Evolutionary conservation across 495 filamentous ascomycete genomes (phyloP), one percentile per base, ranked within the genome.

Genomic region (Parachaetomium inaequale): DNA sequence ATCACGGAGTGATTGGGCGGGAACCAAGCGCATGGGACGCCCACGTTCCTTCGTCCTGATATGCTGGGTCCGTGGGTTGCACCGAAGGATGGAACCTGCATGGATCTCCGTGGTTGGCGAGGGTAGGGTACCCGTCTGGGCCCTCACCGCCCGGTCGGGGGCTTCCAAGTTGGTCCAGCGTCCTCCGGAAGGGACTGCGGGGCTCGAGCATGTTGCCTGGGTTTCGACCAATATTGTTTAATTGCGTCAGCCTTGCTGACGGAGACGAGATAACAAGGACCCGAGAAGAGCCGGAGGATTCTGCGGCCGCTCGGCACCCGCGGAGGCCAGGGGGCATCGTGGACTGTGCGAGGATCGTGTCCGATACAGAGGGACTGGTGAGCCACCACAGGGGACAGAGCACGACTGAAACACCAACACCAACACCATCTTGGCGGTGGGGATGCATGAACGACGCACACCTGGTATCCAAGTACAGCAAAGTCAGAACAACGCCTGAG

Each of bases 81-180:
- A 54, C 51, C 17, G 17, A n/a, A 12, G 21, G 31, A 54, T 21
- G 17, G 51, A 50, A 36, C 51, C 51, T 52, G 49, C 49, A 38
- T 7, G n/a, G n/a, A 23, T 42, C 3, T 28, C n/a, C n/a, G 14
- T 17, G 52, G 19, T 26, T 21, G 51, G 49, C 17, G 21, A 25
- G 51, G 51, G 51, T 54, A 54, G 10, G n/a, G 51, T 54, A 54
- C 51, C 49, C 49, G 49, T 52, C 19, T 7, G n/a, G n/a, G 2
- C 49, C 49, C 25, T 51, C 29, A 25, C 51, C 51, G 17, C 51
- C 2, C 12, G 29, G 31, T 36, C 51, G 21, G 47, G 15, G n/a
- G 3, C 50, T 23, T 4, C 21, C 43, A 25, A 0, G 17, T n/a
- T n/a, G 12, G 7, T 23, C 43, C 25, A 26, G 25, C 4, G 26